Evolutionary conservation across 345 rosid species (phyloP), one percentile per base, ranked within the genome.

Genomic region (Eucalyptus tenuipes): DNA sequence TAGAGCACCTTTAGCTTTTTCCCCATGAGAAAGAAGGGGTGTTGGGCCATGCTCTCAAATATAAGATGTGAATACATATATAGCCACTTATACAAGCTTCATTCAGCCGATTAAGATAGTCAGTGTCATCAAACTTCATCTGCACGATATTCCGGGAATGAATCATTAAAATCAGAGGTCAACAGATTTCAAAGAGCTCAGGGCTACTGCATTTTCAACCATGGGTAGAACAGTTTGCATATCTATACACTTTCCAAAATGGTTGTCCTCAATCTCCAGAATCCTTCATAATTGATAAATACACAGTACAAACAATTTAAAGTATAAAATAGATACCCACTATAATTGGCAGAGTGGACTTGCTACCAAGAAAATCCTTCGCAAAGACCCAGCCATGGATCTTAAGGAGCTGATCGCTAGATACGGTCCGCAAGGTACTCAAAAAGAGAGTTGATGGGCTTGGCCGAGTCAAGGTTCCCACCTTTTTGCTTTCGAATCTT

Each of bases 371-470:
- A 75, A 75, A 40, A 18, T 22, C 84, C 47, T 75, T 75, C 9
- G 15, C 15, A 40, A 75, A 75, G 84, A 40, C 84, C 84, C 84
- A 75, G 42, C 47, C 5, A 40, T 75, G 84, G 82, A 40, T 75
- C 47, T 40, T 40, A 20, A 40, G 82, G 3, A 75, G 47, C 82
- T 1, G 47, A 20, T 75, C 8, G 5, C 84, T 75, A 94, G 85
- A 96, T 92, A 87, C 97, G 91, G 66, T 95, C 95, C 59, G 93
- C 91, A 42, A 97, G 90, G 89, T 93, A 97, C 92, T 89, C 92
- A 14, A 84, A 91, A 79, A 97, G 92, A 85, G 93, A 89, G 89
- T 96, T 93, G 86, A 94, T 91, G 42, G 98, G 98, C 88, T 94
- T 97, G 44, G 88, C 89, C 7, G 92, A 87, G 92, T 94, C 93